Conservation (phyloP, 768 basidiomycete genomes). For the Hypsizygus marmoreus region DNA sequence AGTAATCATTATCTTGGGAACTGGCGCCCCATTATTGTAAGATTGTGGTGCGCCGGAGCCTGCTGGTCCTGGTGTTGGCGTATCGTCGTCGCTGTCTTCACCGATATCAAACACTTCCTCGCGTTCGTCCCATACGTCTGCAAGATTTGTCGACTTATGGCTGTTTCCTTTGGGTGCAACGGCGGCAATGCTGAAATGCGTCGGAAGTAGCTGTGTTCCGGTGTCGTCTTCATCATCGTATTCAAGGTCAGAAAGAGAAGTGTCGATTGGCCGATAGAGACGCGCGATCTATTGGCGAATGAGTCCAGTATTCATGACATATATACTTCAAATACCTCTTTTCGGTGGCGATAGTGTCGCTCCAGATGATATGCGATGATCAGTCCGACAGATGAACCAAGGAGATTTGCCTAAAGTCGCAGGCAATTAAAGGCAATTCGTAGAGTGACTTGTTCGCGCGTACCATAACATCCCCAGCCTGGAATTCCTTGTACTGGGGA, state of each 20-base stretch:
- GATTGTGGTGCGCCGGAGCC: neutral
- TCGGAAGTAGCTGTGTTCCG: conserved; percentile 62
- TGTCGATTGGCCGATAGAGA: conserved; percentile 72
- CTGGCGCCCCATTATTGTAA: conserved; percentile 11
- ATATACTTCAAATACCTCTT: conserved; percentile 53
- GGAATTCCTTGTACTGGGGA: conserved; percentile 73
- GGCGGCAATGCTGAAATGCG: conserved; percentile 31
- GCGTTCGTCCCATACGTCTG: conserved; percentile 76
- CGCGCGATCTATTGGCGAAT: conserved; percentile 62
- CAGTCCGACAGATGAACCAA: conserved; percentile 73
- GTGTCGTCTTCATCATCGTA: conserved; percentile 49
- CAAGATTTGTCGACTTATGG: conserved; percentile 40
- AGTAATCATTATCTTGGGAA: conserved; percentile 24
- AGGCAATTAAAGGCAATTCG: too few relatives aligned
- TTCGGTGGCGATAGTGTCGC: conserved; percentile 72
- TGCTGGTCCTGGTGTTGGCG: conserved; percentile 16
- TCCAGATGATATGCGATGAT: conserved; percentile 69
- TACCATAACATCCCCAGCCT: conserved; percentile 73
- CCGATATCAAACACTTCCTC: conserved; percentile 77
- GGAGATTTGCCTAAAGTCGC: conserved; percentile 65
- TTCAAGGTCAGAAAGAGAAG: conserved; percentile 51
- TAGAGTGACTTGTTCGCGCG: conserved; percentile 11
- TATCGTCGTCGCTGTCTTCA: conserved; percentile 63
- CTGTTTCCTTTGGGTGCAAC: conserved; percentile 29
- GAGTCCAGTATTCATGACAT: neutral